Percentiles rank a stretch among this genome's conserved stretches.
phyloP scores from a whole-genome alignment of 805 yeast genomes.

The Myxozyma kluyveri region DNA sequence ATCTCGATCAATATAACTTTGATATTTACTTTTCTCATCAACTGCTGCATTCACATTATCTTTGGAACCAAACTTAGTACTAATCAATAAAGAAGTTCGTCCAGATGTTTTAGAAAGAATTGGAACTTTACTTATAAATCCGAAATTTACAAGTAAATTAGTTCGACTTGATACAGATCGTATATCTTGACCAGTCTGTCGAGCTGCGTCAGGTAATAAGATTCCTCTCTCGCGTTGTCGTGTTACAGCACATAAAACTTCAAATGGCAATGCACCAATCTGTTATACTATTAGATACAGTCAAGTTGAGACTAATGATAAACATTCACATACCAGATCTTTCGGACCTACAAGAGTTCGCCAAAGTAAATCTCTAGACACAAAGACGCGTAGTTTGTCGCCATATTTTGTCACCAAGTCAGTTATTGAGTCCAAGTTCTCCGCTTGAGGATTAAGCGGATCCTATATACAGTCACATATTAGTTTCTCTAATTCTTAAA shows the following conservation, averaged over 20 bases:
- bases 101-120: constrained; percentile 32
- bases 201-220: constrained; percentile 39
- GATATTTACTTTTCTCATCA: neutral
- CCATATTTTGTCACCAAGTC: constrained; percentile 22
- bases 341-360: constrained; percentile 36
- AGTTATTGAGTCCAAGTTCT: constrained; percentile 15
- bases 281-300: no score
- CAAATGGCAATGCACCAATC: constrained; percentile 42
- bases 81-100: constrained; percentile 39
- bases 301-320: no score
- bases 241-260: constrained; percentile 40
- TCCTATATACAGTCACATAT: constrained; percentile 2
- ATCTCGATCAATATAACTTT: constrained; percentile 25
- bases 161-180: constrained; percentile 42
- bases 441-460: constrained; percentile 2
- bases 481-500: no score
- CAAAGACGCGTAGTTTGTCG: constrained; percentile 30
- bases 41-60: neutral
- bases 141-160: constrained; percentile 35
- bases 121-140: constrained; percentile 39
- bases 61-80: constrained; percentile 34
- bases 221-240: constrained; percentile 43
- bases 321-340: constrained; percentile 31
- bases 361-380: constrained; percentile 41
- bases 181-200: constrained; percentile 43